phyloP scores from a whole-genome alignment of 1,284 basidiomycete species.

The Moesziomyces globuligerus region DNA sequence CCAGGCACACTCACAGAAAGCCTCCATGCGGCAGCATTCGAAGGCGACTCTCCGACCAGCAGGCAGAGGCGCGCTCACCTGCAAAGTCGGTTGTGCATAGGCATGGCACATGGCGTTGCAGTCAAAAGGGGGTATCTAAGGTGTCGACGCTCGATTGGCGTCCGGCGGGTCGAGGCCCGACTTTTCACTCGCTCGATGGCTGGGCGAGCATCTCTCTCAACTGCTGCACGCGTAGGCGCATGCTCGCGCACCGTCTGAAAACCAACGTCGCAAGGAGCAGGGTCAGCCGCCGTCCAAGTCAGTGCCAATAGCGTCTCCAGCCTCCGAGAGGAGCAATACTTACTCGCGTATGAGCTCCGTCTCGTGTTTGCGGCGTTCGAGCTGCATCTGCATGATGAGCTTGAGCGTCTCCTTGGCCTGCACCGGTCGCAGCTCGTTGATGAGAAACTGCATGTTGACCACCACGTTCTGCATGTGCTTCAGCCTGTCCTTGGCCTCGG shows the following conservation, averaged over 20 bases:
- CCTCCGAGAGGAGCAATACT: constrained; percentile 6
- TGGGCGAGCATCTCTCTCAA: constrained; percentile 28
- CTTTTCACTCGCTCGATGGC: not conserved
- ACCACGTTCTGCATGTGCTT: constrained; percentile 61
- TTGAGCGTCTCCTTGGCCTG: constrained; percentile 59
- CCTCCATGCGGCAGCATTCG: no score
- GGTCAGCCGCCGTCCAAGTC: not conserved
- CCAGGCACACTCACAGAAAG: no score
- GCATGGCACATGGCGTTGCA: not conserved
- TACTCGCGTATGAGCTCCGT: constrained; percentile 48
- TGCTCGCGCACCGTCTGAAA: constrained; percentile 30
- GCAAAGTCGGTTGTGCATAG: not conserved
- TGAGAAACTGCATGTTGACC: constrained; percentile 63
- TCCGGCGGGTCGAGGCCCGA: no score
- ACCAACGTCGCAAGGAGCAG: not conserved
- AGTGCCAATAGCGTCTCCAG: no score
- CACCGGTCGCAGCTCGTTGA: constrained; percentile 63
- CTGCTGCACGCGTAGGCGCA: constrained; percentile 26
- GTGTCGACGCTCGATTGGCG: not conserved
- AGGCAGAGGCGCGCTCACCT: no score
- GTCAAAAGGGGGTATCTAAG: not conserved
- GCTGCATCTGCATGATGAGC: constrained; percentile 51
- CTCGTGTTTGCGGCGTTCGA: constrained; percentile 52
- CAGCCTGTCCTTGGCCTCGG: constrained; percentile 54
- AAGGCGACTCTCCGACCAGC: no score